phyloP scores from a whole-genome alignment of 306 rosid genomes.

The Fagus sylvatica region DNA sequence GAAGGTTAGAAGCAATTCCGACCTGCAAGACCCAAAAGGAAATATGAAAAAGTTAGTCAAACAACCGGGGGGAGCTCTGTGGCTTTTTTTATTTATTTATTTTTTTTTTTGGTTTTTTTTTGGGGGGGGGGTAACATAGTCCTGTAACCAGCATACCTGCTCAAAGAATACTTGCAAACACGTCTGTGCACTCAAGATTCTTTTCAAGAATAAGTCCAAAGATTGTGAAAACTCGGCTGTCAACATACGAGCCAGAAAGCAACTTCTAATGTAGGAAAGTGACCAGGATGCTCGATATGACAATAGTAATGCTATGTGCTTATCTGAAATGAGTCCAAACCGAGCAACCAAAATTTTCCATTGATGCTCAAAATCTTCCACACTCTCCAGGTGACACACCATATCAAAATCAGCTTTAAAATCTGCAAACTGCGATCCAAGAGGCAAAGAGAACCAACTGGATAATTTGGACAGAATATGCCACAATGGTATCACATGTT shows the following conservation, averaged over 20 bases:
- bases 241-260: slow-evolving; percentile 57
- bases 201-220: slow-evolving; percentile 46
- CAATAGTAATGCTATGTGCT: slow-evolving; percentile 50
- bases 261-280: slow-evolving; percentile 42
- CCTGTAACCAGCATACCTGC: slow-evolving; percentile 39
- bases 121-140: not conserved
- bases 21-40: slow-evolving; percentile 37
- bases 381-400: slow-evolving; percentile 55
- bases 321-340: slow-evolving; percentile 59
- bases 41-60: not conserved
- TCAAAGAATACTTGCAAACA: slow-evolving; percentile 57
- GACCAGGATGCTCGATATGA: slow-evolving; percentile 53
- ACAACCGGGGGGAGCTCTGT: no score
- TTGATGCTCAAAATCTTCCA: slow-evolving; percentile 62
- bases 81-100: no score
- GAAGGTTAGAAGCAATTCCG: slow-evolving; percentile 28
- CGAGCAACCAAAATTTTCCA: slow-evolving; percentile 56
- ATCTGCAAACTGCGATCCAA: slow-evolving; percentile 47
- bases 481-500: slow-evolving; percentile 55
- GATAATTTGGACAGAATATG: slow-evolving; percentile 60
- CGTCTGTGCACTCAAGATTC: slow-evolving; percentile 43
- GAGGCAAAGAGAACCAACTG: slow-evolving; percentile 58
- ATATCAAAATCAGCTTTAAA: slow-evolving; percentile 60
- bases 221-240: slow-evolving; percentile 52
- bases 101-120: no score